Conservation (phyloP, 768 basidiomycete genomes). For the Agrocybe pediades region DNA sequence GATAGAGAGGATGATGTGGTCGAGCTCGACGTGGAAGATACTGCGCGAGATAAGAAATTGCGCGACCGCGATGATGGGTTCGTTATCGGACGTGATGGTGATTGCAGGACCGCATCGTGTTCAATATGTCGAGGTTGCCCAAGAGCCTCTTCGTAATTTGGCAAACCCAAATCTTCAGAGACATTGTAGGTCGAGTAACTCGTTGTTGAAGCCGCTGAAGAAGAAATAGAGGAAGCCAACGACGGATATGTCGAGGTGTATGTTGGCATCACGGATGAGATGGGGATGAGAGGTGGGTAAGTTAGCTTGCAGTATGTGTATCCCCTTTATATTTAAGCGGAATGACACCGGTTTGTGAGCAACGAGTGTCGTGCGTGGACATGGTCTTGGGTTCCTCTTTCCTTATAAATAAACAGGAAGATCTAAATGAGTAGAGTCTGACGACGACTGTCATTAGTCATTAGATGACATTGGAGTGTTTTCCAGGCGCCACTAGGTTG, state of each 20-base stretch:
- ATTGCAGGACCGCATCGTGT: background rate
- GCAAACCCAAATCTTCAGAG: background rate
- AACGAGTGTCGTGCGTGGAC: background rate
- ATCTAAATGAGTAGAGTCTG: too few species aligned
- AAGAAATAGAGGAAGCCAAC: background rate
- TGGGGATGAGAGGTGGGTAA: background rate
- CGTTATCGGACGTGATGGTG: background rate
- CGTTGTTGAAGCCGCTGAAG: background rate
- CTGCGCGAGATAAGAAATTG: background rate
- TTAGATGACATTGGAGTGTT: too few species aligned
- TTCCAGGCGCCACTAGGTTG: too few species aligned
- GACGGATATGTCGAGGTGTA: background rate
- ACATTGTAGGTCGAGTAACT: background rate
- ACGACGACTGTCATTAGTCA: too few species aligned
- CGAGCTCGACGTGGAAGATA: constrained; percentile 1
- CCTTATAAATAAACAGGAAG: too few species aligned
- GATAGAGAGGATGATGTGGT: background rate
- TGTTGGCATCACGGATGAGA: background rate
- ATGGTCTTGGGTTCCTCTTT: background rate
- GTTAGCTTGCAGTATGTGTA: too few species aligned
- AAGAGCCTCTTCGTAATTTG: background rate
- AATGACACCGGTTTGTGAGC: background rate
- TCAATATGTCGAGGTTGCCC: background rate
- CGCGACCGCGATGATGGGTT: background rate
- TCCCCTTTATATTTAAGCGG: background rate